Evolutionary conservation across 1,284 basidiomycete genomes (phyloP), one percentile per base, ranked within the genome.

Genomic region (Apiotrichum veenhuisii): DNA sequence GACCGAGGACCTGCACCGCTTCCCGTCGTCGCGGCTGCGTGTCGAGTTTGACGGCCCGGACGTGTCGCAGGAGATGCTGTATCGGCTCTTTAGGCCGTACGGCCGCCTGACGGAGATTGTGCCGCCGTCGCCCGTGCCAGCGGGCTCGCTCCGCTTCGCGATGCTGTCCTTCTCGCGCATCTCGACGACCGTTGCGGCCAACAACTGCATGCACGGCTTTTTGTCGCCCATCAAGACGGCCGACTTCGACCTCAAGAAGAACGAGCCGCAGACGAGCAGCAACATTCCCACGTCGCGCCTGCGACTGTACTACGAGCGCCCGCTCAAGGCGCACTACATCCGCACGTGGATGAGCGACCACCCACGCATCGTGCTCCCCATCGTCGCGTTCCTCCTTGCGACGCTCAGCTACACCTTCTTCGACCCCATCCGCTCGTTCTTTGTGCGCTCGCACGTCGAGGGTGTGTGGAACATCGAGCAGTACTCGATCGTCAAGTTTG

Each of bases 331-430:
- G 0, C 88, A 94, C 71, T 85, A 80, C 33, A 75, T 95, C 30
- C 82, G 88, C 43, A 86, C 88, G 68, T 98, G 93, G 89, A 79
- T 94, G 52, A 80, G 86, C 8, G 81, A 77, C 22, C 95, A 98
- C 78, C 95, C 95, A 0, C 85, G 84, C 62, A 88, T 98, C 56
- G 85, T 88, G 43, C 78, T 97, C 5, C 95, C 95, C 0, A 76
- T 96, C 14, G 59, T 94, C 1, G 84, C 92, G 44, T 95, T 97
- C 76, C 78, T 98, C 2, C 72, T 98, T 27, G 95, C 94, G 17
- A 87, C 87, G 1, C 70, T 98, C 48, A 91, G 89, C 27, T 96
- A 95, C 73, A 88, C 88, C 87, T 83, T 96, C 62, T 96, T 96
- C 69, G 92, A 97, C 70, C 93, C 93, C 1, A 84, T 98, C 34